A percentile compares a stretch with the other conserved stretches of the same genome.
These are phyloP conservation scores for Coniophora puteana DNA, from an alignment of 1,284 basidiomycete genomes.

Conservation along the genomic window DNA sequence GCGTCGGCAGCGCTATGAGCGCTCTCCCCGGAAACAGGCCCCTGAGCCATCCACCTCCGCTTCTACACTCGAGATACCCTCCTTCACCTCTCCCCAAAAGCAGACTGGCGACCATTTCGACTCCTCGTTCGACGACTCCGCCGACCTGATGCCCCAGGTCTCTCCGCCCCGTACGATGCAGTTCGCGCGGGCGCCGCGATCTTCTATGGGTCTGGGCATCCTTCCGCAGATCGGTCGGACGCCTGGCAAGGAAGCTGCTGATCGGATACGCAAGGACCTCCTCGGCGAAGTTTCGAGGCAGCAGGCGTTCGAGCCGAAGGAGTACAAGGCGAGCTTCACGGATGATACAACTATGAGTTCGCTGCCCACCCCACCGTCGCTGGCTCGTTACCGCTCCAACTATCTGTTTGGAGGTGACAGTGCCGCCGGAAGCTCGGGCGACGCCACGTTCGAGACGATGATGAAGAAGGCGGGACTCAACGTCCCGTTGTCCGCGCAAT, in stretches of 20 bases:
- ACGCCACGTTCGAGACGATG: conserved; percentile 44
- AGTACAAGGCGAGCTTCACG: conserved; percentile 11
- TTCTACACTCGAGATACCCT: conserved; percentile 23
- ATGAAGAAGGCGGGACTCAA: conserved; percentile 48
- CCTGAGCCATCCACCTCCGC: conserved; percentile 26
- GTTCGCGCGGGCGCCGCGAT: conserved; percentile 69
- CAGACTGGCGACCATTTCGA: conserved; percentile 43
- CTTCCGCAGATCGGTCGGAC: conserved; percentile 55
- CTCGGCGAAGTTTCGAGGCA: conserved; percentile 44
- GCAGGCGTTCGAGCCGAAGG: conserved; percentile 17
- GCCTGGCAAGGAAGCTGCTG: conserved; percentile 62
- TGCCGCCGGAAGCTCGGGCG: conserved; percentile 36
- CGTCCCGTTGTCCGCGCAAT: conserved; percentile 12
- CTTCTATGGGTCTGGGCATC: conserved; percentile 45
- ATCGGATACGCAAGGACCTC: conserved; percentile 60
- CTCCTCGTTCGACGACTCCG: conserved; percentile 55
- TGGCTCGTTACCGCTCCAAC: conserved; percentile 51
- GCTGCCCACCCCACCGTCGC: conserved; percentile 61
- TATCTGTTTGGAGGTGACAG: conserved; percentile 36
- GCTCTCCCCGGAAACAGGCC: conserved; percentile 27
- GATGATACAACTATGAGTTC: conserved; percentile 62
- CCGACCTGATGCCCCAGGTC: conserved; percentile 56
- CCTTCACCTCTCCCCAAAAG: conserved; percentile 18
- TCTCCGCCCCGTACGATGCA: conserved; percentile 86
- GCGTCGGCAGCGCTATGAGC: conserved; percentile 27